Base-by-base conservation (phyloP, 441 rosid species). In the Populus hybrid region DNA sequence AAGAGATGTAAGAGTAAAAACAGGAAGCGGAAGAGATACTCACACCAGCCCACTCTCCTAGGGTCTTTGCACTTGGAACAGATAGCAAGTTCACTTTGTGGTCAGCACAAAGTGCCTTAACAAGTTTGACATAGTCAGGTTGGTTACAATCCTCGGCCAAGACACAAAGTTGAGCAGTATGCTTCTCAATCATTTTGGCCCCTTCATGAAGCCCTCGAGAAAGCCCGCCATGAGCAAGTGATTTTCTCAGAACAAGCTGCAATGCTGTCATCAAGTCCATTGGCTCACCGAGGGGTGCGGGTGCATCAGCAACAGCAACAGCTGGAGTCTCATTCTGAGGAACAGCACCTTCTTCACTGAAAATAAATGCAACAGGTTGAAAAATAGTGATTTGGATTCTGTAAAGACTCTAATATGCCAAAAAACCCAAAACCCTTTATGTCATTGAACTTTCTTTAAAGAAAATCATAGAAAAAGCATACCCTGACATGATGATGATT, bases 21-120 rank as follows among this genome's bases (percentile, higher is more conserved):
- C 61, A 36, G 29, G 5, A 4, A 29, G 18, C 2, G 18, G 26
- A 23, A 50, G 0, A 26, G 66, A 61, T 40, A 90, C 97, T 89
- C 86, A 95, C 99, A 64, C 99, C 99, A 80, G 97, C 98, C 99
- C 99, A 95, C 79, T 95, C 98, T 31, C 99, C 99, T 0, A 93
- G 98, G 61, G 96, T 85, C 82, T 93, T 92, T 29, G 98, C 94
- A 84, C 91, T 90, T 18, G 97, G 98, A 28, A 90, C 97, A 0
- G 88, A 87, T 65, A 95, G 74, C 81, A 95, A 77, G 71, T 84
- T 85, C 18, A 91, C 89, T 21, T 84, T 85, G 83, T 91, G 98
- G 71, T 93, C 97, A 68, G 87, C 90, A 29, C 99, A 95, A 28
- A 95, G 97, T n/a, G 91, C 94, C 78, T 93, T 95, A 6, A 93